Evolutionary conservation across 2,329 filamentous ascomycete genomes (phyloP).

Genomic region (Ophiostoma angusticollis): DNA sequence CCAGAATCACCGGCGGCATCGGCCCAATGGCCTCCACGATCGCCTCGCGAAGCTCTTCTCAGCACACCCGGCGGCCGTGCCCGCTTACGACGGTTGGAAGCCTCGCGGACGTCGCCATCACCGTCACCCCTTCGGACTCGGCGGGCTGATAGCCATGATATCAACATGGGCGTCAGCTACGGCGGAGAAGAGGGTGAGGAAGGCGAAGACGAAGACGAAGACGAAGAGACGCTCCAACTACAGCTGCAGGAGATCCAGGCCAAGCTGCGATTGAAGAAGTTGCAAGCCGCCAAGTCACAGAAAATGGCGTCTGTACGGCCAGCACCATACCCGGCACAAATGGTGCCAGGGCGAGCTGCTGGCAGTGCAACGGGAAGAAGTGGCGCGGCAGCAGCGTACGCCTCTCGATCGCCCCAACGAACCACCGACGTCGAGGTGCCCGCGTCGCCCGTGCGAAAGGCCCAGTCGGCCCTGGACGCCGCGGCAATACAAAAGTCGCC

Average conservation of each 20-base stretch:
- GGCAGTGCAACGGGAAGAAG: not conserved
- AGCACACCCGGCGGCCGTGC: slow-evolving; percentile 68
- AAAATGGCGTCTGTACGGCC: slow-evolving; percentile 12
- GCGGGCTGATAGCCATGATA: slow-evolving; percentile 13
- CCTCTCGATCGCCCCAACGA: slow-evolving; percentile 4
- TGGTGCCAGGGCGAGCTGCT: not conserved
- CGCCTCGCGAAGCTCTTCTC: slow-evolving; percentile 50
- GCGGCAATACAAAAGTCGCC: slow-evolving; percentile 57
- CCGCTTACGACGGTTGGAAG: slow-evolving; percentile 51
- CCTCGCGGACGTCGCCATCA: slow-evolving; percentile 53
- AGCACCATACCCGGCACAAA: not conserved
- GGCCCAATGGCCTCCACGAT: slow-evolving; percentile 52
- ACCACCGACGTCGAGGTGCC: slow-evolving; percentile 58
- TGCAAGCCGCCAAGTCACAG: slow-evolving; percentile 52
- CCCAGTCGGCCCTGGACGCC: slow-evolving; percentile 30
- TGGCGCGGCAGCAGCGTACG: not conserved
- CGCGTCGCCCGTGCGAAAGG: slow-evolving; percentile 54
- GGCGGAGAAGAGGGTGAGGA: slow-evolving; percentile 26
- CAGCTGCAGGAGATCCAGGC: slow-evolving; percentile 83
- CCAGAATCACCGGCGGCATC: slow-evolving; percentile 18
- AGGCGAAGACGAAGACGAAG: slow-evolving; percentile 56
- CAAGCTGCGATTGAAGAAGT: slow-evolving; percentile 71
- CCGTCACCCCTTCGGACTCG: slow-evolving; percentile 36
- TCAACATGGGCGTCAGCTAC: slow-evolving; percentile 17
- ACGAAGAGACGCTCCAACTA: slow-evolving; percentile 80